A percentile compares a stretch with the other conserved stretches of the same genome.
Evolutionary conservation across 1,284 basidiomycete genomes (phyloP).

Genomic region (Takashimella koratensis): DNA sequence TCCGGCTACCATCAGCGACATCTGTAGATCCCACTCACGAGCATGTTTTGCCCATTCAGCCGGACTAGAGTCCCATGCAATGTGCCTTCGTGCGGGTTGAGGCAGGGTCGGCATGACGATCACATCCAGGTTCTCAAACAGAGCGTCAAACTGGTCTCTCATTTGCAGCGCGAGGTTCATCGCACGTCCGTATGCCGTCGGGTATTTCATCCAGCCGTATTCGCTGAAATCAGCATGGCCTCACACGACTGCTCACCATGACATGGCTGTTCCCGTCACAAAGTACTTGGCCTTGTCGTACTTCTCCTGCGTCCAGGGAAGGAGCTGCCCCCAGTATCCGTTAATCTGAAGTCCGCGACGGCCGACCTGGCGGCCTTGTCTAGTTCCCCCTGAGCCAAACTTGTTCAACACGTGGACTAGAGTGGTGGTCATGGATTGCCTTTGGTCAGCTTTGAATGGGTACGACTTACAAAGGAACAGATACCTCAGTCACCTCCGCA

Average conservation of each 20-base stretch:
- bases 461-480: slow-evolving; percentile 9
- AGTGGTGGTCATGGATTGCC: slow-evolving; percentile 7
- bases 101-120: background rate
- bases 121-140: background rate
- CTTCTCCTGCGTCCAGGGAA: background rate
- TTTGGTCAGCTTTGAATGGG: background rate
- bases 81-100: background rate
- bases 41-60: background rate
- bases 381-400: slow-evolving; percentile 15
- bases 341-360: slow-evolving; percentile 1
- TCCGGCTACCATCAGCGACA: background rate
- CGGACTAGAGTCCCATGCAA: background rate
- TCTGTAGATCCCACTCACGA: background rate
- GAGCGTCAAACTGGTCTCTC: background rate
- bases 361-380: slow-evolving; percentile 10
- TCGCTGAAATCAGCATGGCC: background rate
- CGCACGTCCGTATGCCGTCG: slow-evolving; percentile 1
- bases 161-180: slow-evolving; percentile 1
- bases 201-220: background rate
- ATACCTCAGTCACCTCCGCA: background rate
- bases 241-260: background rate
- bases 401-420: slow-evolving; percentile 27
- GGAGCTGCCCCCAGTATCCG: background rate
- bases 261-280: slow-evolving; percentile 23
- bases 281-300: slow-evolving; percentile 12